These are phyloP conservation scores for Catharanthus roseus DNA, from an alignment of 257 asterid species.

Conservation along the genomic window DNA sequence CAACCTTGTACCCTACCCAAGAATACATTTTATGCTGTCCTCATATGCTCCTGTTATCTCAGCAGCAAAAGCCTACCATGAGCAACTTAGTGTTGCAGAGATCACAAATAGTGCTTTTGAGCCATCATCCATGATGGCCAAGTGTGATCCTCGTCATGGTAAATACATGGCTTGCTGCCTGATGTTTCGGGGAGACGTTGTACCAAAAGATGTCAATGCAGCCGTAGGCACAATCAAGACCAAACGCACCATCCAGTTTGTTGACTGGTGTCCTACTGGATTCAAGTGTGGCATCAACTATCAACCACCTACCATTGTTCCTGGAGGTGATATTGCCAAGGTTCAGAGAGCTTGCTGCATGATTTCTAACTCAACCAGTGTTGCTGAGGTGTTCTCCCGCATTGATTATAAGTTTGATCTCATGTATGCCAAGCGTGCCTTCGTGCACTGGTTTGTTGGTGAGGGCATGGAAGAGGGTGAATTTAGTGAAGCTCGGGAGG, in stretches of 20 bases:
- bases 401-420: conserved; percentile 35
- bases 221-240: conserved; percentile 36
- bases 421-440: conserved; percentile 35
- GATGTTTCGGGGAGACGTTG: conserved; percentile 11
- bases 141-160: conserved; percentile 14
- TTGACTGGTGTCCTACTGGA: conserved; percentile 13
- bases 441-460: conserved; percentile 41
- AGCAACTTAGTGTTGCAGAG: conserved; percentile 14
- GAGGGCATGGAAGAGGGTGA: conserved; percentile 47
- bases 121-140: conserved; percentile 14
- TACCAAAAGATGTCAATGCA: conserved; percentile 32
- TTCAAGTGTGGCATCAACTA: conserved; percentile 12
- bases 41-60: conserved; percentile 13
- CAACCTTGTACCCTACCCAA: conserved; percentile 30
- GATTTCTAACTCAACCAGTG: conserved; percentile 13
- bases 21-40: conserved; percentile 15
- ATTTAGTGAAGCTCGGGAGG: conserved; percentile 37
- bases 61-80: conserved; percentile 11
- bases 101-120: conserved; percentile 12
- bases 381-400: conserved; percentile 26
- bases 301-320: conserved; percentile 8
- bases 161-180: too few relatives aligned
- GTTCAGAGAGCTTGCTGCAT: conserved; percentile 13
- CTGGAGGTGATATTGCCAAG: conserved; percentile 12
- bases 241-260: conserved; percentile 7